Evolutionary conservation across 2,329 filamentous ascomycete species (phyloP).

Genomic region (Ophiostoma sp.): DNA sequence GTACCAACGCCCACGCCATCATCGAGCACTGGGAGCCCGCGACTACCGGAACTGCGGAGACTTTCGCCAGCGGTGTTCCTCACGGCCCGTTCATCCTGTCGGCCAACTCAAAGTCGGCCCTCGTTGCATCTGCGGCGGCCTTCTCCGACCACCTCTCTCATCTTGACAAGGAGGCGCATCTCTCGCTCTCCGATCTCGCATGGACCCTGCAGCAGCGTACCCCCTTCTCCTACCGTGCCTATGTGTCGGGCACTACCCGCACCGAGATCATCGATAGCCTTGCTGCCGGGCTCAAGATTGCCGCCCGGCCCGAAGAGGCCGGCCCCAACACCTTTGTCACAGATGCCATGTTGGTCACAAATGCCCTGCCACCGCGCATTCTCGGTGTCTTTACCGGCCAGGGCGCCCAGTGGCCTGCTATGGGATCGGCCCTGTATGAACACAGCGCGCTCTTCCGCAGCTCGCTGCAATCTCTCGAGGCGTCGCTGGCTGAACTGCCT

Average conservation of each 20-base stretch:
- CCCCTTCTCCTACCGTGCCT: slow-evolving; percentile 32
- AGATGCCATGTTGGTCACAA: slow-evolving; percentile 15
- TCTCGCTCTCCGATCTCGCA: slow-evolving; percentile 28
- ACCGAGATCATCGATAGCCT: slow-evolving; percentile 29
- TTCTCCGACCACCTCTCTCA: slow-evolving; percentile 32
- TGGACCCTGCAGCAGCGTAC: slow-evolving; percentile 35
- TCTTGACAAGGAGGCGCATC: background rate
- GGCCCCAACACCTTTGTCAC: slow-evolving; percentile 17
- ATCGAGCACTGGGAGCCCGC: slow-evolving; percentile 35
- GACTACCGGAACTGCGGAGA: slow-evolving; percentile 12
- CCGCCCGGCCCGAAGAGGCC: background rate
- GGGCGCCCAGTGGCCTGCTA: slow-evolving; percentile 27
- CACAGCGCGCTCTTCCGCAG: slow-evolving; percentile 16
- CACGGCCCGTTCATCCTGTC: slow-evolving; percentile 36
- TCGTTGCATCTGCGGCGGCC: slow-evolving; percentile 29
- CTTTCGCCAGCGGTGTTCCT: slow-evolving; percentile 11
- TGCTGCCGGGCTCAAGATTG: slow-evolving; percentile 27
- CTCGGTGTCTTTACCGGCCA: slow-evolving; percentile 24
- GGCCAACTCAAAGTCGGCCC: slow-evolving; percentile 35
- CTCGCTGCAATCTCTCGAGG: slow-evolving; percentile 21
- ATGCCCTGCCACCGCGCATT: slow-evolving; percentile 18
- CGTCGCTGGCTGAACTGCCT: slow-evolving; percentile 18
- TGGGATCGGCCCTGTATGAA: slow-evolving; percentile 33
- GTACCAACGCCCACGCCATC: slow-evolving; percentile 42
- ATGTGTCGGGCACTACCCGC: slow-evolving; percentile 29